These are phyloP conservation scores for Russula earlei DNA, from an alignment of 768 basidiomycete genomes.

Conservation along the genomic window DNA sequence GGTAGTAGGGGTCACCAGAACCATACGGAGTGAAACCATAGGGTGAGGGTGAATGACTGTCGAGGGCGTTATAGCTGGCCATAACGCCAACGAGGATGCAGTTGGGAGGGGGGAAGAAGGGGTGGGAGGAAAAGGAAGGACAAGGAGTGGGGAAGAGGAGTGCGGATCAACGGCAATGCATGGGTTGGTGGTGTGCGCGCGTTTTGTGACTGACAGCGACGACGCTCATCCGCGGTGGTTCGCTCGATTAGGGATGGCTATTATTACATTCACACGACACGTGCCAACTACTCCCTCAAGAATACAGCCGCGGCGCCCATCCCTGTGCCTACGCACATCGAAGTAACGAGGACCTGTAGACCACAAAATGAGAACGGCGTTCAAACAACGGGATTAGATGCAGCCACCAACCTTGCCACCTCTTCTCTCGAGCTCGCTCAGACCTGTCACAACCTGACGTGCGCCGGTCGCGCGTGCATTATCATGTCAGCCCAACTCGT, in stretches of 20 bases:
- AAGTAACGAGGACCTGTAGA: conserved; percentile 64
- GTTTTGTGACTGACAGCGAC: too few relatives aligned
- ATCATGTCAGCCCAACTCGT: conserved; percentile 16
- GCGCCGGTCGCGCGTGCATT: conserved; percentile 67
- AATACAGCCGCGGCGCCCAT: conserved; percentile 86
- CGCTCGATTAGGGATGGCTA: too few relatives aligned
- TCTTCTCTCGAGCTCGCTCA: conserved; percentile 62
- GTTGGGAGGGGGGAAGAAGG: conserved; percentile 3
- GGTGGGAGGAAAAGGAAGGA: conserved; percentile 15
- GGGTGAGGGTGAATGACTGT: conserved; percentile 26
- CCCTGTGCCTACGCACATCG: conserved; percentile 86
- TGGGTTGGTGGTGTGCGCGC: too few relatives aligned
- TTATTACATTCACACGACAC: too few relatives aligned
- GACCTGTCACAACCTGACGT: conserved; percentile 76
- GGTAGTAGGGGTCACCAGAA: conserved; percentile 61
- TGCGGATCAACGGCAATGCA: background rate
- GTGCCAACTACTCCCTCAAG: conserved; percentile 43
- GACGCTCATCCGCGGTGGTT: too few relatives aligned
- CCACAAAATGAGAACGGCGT: too few relatives aligned
- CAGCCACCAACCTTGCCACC: conserved; percentile 47
- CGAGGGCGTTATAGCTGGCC: conserved; percentile 34
- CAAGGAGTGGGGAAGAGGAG: background rate
- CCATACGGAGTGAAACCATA: conserved; percentile 52
- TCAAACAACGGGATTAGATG: background rate
- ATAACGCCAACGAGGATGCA: conserved; percentile 27